Conservation (phyloP, 768 basidiomycete genomes). For the Mrakia gelida region DNA sequence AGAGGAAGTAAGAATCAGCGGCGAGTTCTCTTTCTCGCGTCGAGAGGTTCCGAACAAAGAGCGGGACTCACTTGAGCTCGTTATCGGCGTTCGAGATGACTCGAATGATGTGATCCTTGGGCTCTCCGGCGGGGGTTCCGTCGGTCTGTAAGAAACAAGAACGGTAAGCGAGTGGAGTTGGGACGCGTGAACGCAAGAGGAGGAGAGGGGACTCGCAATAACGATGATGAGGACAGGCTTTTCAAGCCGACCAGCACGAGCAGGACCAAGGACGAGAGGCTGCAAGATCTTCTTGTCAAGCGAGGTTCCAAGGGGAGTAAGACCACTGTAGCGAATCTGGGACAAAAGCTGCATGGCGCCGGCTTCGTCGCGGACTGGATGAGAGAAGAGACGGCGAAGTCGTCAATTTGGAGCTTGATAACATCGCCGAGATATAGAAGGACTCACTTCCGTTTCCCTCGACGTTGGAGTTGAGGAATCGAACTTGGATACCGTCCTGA, state of each 20-base stretch:
- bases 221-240: conserved; percentile 48
- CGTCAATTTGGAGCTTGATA: too few relatives aligned
- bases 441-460: conserved; percentile 44
- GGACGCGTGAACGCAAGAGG: too few relatives aligned
- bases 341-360: conserved; percentile 6
- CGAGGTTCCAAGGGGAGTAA: conserved; percentile 42
- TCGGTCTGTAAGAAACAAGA: neutral
- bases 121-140: conserved; percentile 31
- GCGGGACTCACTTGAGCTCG: conserved; percentile 36
- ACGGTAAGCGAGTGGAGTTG: too few relatives aligned
- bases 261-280: conserved; percentile 45
- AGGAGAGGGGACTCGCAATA: conserved; percentile 21
- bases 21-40: too few relatives aligned
- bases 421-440: too few relatives aligned
- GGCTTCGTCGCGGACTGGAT: neutral
- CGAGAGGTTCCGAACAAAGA: too few relatives aligned
- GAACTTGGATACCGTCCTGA: conserved; percentile 42
- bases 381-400: too few relatives aligned
- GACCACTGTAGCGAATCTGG: conserved; percentile 44
- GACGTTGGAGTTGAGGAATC: conserved; percentile 47
- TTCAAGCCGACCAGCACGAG: conserved; percentile 39
- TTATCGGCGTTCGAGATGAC: conserved; percentile 42
- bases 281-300: conserved; percentile 45
- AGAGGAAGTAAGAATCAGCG: too few relatives aligned
- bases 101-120: conserved; percentile 37